Evolutionary conservation across 1,139 yeast species (phyloP).

Genomic region (Debaryomyces nepalensis): DNA sequence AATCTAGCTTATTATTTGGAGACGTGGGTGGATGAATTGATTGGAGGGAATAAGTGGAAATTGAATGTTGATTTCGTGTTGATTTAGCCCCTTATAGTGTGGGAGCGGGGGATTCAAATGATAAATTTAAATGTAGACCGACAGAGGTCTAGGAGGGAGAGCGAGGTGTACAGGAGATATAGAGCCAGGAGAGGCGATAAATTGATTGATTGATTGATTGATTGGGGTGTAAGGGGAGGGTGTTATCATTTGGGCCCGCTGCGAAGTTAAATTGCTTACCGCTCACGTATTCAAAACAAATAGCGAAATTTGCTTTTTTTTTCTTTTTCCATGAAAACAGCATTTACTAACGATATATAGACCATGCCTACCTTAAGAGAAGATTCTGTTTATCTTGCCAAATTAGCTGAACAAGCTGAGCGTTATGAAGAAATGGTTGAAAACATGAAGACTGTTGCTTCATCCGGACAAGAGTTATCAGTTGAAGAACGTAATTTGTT

Average conservation of each 20-base stretch:
- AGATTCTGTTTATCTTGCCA: slow-evolving; percentile 98
- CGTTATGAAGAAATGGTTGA: slow-evolving; percentile 99
- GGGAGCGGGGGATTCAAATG: slow-evolving; percentile 1
- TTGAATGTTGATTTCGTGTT: slow-evolving; percentile 3
- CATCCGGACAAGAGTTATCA: slow-evolving; percentile 91
- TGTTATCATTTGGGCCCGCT: slow-evolving; percentile 7
- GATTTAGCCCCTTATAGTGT: slow-evolving; percentile 9
- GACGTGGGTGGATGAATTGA: slow-evolving; percentile 8
- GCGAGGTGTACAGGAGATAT: neutral
- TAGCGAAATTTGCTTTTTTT: neutral
- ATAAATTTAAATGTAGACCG: neutral
- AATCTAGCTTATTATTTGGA: neutral
- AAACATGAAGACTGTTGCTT: slow-evolving; percentile 96
- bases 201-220: slow-evolving; percentile 8
- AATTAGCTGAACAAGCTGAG: slow-evolving; percentile 99
- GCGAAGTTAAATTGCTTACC: slow-evolving; percentile 9
- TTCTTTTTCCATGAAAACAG: neutral
- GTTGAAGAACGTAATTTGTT: slow-evolving; percentile 97
- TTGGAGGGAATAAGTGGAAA: neutral
- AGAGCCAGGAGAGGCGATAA: neutral
- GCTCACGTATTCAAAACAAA: slow-evolving; percentile 10
- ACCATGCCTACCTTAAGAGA: slow-evolving; percentile 87
- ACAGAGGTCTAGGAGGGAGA: neutral
- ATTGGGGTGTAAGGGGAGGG: neutral
- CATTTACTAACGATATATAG: slow-evolving; percentile 11